These are phyloP conservation scores for Daldinia childiae DNA, from an alignment of 495 filamentous ascomycete genomes.

Conservation along the genomic window DNA sequence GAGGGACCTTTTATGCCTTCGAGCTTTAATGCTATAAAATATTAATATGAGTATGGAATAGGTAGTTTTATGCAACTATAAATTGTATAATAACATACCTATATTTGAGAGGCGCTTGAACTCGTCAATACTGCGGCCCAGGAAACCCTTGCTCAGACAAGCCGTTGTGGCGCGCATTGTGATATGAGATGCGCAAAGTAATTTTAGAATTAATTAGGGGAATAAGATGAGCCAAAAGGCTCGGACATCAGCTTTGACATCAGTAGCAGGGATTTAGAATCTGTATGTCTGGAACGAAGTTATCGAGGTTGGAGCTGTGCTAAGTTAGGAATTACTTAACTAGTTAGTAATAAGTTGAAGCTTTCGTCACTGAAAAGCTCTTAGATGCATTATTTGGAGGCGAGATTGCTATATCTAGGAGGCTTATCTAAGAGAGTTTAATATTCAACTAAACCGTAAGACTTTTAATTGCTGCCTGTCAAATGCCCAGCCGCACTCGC, in stretches of 20 bases:
- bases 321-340: not conserved
- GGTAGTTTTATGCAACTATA: no score
- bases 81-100: conserved; percentile 40
- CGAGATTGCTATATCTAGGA: not conserved
- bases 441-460: conserved; percentile 7
- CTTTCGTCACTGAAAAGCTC: conserved; percentile 32
- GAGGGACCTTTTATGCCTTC: conserved; percentile 66
- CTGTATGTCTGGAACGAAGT: not conserved
- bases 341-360: conserved; percentile 2
- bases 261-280: conserved; percentile 9
- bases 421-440: not conserved
- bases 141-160: conserved; percentile 55
- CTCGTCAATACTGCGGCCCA: conserved; percentile 57
- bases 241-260: conserved; percentile 45
- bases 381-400: conserved; percentile 4
- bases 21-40: conserved; percentile 50
- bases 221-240: conserved; percentile 44
- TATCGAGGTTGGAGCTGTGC: conserved; percentile 1
- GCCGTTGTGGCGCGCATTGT: conserved; percentile 55
- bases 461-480: not conserved
- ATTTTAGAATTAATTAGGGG: conserved; percentile 20
- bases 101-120: conserved; percentile 57
- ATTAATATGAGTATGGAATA: not conserved
- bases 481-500: conserved; percentile 10
- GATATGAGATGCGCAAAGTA: conserved; percentile 26